Evolutionary conservation across 116 monocot genomes (phyloP).

Genomic region (Zostera marina): DNA sequence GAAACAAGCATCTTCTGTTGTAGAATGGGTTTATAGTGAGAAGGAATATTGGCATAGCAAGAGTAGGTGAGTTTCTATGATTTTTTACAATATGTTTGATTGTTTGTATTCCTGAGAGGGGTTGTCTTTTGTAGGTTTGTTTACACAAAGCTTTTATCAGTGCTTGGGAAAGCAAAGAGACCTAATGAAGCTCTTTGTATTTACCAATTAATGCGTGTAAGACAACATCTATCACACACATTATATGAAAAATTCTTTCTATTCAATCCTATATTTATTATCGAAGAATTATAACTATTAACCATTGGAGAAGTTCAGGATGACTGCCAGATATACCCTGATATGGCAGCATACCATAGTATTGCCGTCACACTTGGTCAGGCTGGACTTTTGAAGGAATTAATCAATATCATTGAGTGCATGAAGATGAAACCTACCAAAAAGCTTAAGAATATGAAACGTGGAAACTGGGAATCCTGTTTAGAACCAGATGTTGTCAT

Average conservation of each 20-base stretch:
- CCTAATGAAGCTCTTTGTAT: conserved; percentile 63
- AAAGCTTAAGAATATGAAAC: conserved; percentile 54
- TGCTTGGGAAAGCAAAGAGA: conserved; percentile 81
- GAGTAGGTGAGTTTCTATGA: conserved; percentile 43
- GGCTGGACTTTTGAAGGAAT: conserved; percentile 77
- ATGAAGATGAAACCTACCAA: conserved; percentile 73
- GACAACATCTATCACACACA: conserved; percentile 7
- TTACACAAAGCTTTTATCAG: conserved; percentile 76
- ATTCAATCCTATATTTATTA: background rate
- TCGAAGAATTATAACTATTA: background rate
- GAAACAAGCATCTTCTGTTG: conserved; percentile 67
- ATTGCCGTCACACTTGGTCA: conserved; percentile 96
- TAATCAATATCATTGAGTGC: conserved; percentile 46
- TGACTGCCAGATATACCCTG: conserved; percentile 86
- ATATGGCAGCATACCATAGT: conserved; percentile 86
- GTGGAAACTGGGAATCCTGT: conserved; percentile 62
- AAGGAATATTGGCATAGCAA: conserved; percentile 48
- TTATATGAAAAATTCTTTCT: background rate
- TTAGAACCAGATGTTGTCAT: conserved; percentile 74
- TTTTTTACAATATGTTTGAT: background rate
- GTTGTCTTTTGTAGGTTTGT: conserved; percentile 55
- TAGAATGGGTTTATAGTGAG: conserved; percentile 82
- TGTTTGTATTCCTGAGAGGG: background rate
- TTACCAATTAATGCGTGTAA: conserved; percentile 69
- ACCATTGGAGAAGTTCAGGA: conserved; percentile 26